Evolutionary conservation across 306 rosid species (phyloP).

Genomic region (Bauhinia variegata): DNA sequence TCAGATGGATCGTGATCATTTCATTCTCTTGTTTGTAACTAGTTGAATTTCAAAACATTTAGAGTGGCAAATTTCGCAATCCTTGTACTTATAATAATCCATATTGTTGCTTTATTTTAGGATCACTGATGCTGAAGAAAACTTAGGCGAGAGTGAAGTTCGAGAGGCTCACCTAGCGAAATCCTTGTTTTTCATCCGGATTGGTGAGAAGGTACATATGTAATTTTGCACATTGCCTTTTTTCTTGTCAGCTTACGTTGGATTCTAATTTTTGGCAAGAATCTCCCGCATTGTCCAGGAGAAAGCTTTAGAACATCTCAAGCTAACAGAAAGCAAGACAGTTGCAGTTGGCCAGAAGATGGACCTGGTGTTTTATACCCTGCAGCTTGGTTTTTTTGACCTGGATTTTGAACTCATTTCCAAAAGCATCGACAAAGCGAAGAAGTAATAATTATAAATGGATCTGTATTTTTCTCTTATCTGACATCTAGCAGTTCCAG

Average conservation of each 20-base stretch:
- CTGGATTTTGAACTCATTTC: slow-evolving; percentile 98
- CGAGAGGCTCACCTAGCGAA: slow-evolving; percentile 98
- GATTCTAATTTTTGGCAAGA: slow-evolving; percentile 27
- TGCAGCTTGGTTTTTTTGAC: slow-evolving; percentile 91
- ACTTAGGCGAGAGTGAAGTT: slow-evolving; percentile 98
- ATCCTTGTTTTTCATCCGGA: slow-evolving; percentile 80
- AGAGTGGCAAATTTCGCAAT: background rate
- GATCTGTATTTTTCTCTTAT: slow-evolving; percentile 9
- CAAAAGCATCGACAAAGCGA: slow-evolving; percentile 93
- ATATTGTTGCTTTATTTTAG: slow-evolving; percentile 49
- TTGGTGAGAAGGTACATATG: slow-evolving; percentile 83
- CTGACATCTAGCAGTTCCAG: slow-evolving; percentile 13
- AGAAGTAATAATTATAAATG: slow-evolving; percentile 46
- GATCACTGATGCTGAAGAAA: slow-evolving; percentile 97
- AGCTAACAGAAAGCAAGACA: slow-evolving; percentile 89
- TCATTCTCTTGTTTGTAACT: background rate
- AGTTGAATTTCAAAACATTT: slow-evolving; percentile 29
- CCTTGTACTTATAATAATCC: slow-evolving; percentile 15
- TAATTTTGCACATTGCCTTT: slow-evolving; percentile 19
- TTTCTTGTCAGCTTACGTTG: slow-evolving; percentile 12
- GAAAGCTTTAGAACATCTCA: slow-evolving; percentile 88
- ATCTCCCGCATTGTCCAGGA: slow-evolving; percentile 54
- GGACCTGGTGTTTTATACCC: slow-evolving; percentile 89
- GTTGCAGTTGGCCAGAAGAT: slow-evolving; percentile 99
- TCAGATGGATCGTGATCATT: slow-evolving; percentile 25